Conservation (phyloP, 495 filamentous ascomycete genomes). For the Penicillium cataractarum region DNA sequence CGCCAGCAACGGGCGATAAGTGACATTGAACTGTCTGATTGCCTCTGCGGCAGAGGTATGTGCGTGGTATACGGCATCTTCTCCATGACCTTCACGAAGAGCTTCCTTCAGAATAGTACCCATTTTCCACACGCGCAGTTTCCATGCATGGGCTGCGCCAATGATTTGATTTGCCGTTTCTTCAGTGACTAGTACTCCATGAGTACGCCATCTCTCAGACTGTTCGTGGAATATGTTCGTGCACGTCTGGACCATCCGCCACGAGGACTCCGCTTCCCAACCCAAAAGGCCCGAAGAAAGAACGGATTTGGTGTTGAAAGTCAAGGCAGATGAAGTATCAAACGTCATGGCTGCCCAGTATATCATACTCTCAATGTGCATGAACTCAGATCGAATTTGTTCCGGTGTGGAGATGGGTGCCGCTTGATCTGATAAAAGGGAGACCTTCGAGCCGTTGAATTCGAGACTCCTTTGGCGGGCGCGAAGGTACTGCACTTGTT, state of each 20-base stretch:
- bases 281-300: conserved; percentile 21
- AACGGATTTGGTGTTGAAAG: conserved; percentile 22
- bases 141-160: conserved; percentile 20
- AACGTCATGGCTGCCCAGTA: conserved; percentile 28
- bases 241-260: conserved; percentile 22
- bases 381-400: conserved; percentile 20
- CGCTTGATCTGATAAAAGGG: conserved; percentile 13
- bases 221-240: conserved; percentile 26
- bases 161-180: conserved; percentile 28
- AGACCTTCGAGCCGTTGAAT: conserved; percentile 28
- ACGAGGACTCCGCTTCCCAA: conserved; percentile 19
- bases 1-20: conserved; percentile 19
- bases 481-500: conserved; percentile 22
- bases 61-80: conserved; percentile 22
- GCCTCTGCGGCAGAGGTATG: conserved; percentile 20
- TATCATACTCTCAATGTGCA: conserved; percentile 25
- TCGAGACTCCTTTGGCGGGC: conserved; percentile 24
- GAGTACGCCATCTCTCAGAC: conserved; percentile 19
- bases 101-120: conserved; percentile 24
- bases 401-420: conserved; percentile 13
- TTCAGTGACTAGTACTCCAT: conserved; percentile 22
- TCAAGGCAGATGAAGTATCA: conserved; percentile 25
- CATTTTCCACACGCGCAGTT: conserved; percentile 24
- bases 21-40: conserved; percentile 20
- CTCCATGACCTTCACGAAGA: conserved; percentile 22